Base-by-base conservation (phyloP, 2,329 filamentous ascomycete species). In the Pyrenophora tritici-repentis region DNA sequence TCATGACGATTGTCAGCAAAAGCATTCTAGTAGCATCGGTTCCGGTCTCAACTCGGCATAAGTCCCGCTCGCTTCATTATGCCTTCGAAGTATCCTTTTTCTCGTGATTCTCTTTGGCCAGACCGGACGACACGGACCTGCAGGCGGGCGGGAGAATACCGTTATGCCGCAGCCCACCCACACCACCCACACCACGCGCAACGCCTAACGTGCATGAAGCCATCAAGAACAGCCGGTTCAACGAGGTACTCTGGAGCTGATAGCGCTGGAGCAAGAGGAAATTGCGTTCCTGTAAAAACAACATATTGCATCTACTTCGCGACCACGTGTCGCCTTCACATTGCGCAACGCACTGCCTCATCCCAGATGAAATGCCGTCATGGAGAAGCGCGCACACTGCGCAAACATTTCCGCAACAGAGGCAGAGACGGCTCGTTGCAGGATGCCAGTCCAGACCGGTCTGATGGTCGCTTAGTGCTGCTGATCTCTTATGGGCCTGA, bases 1-100 rank as follows among this genome's bases (percentile, higher is more conserved):
- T 68, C 64, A 72, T 71, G 67, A 71, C 69, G 69, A 67, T 53
- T 66, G 47, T 42, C 32, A 51, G 33, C 32, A 49, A 48, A 52
- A 50, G 24, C 22, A 39, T 6, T 32, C 6, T 7, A 14, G 16
- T 59, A 47, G 52, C 50, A 41, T 57, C 55, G 53, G 59, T 26
- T 58, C 56, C 57, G 59, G 59, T 58, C 58, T 56, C 42, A 55
- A 54, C 41, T 59, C 57, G 62, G 63, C 62, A 54, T 16, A 43
- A 46, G 56, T 42, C 50, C 63, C 55, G 49, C 42, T 42, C 42
- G 44, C 51, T 45, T 31, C 50, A 40, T 45, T 45, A 29, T 29
- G 26, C 26, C 26, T 29, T 29, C 2, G 4, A 9, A 29, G 26
- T 29, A 47, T 44, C 52, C 44, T 54, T 50, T 53, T 48, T 53